Evolutionary conservation across 306 rosid species (phyloP).

Genomic region (Lathyrus aphaca): DNA sequence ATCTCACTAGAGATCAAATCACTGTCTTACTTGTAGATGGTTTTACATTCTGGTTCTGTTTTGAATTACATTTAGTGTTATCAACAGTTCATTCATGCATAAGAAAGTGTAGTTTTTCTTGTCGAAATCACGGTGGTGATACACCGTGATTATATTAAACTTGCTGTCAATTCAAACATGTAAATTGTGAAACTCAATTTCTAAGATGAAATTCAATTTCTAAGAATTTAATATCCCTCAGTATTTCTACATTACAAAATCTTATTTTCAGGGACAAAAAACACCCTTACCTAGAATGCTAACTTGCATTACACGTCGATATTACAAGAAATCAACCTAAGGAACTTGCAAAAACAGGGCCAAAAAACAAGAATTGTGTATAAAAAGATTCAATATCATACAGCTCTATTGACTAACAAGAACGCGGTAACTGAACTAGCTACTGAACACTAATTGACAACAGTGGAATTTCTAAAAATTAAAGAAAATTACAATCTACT

Average conservation of each 20-base stretch:
- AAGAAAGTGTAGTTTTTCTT: no score
- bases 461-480: conserved; percentile 42
- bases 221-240: conserved; percentile 21
- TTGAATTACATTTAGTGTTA: background rate
- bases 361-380: conserved; percentile 40
- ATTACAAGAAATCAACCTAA: conserved; percentile 57
- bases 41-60: background rate
- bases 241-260: conserved; percentile 44
- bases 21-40: background rate
- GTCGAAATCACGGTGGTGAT: no score
- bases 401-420: conserved; percentile 46
- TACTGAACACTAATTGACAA: conserved; percentile 29
- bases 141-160: no score
- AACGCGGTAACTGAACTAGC: conserved; percentile 39
- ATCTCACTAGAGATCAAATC: no score
- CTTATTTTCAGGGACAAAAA: conserved; percentile 26
- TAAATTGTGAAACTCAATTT: background rate
- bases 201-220: background rate
- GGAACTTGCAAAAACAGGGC: conserved; percentile 42
- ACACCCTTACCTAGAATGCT: conserved; percentile 36
- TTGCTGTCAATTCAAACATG: background rate
- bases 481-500: conserved; percentile 32
- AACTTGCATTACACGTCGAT: conserved; percentile 46
- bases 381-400: conserved; percentile 42
- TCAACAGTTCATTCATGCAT: background rate